Conservation (phyloP, 352 stramenopile species). For the Phytophthora parvispora region DNA sequence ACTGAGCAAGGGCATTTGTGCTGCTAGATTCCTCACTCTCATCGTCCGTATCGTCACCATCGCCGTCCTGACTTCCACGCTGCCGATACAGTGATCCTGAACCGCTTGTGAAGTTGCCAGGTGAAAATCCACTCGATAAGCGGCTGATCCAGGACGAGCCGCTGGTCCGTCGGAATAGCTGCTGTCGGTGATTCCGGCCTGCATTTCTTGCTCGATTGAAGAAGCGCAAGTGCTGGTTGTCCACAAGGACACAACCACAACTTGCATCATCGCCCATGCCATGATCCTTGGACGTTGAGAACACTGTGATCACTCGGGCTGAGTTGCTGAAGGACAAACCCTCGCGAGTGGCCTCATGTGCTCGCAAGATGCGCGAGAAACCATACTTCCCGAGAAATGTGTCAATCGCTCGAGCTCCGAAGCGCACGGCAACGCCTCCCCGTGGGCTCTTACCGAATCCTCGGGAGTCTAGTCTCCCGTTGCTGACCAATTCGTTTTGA, state of each 20-base stretch:
- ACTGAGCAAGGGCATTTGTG: not conserved
- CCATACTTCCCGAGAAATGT: slow-evolving; percentile 67
- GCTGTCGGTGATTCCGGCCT: slow-evolving; percentile 27
- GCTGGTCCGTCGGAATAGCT: slow-evolving; percentile 11
- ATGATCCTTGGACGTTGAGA: slow-evolving; percentile 83
- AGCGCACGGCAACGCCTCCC: slow-evolving; percentile 75
- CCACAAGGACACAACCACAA: slow-evolving; percentile 75
- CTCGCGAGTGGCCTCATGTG: slow-evolving; percentile 88
- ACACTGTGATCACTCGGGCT: slow-evolving; percentile 73
- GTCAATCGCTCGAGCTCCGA: slow-evolving; percentile 74
- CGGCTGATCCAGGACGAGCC: slow-evolving; percentile 17
- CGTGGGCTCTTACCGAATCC: slow-evolving; percentile 64
- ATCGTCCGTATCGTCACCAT: slow-evolving; percentile 25
- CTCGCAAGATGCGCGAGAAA: slow-evolving; percentile 75
- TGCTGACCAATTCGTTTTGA: slow-evolving; percentile 27
- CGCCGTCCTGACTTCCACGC: not conserved
- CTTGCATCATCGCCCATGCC: slow-evolving; percentile 65
- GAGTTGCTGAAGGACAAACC: slow-evolving; percentile 74
- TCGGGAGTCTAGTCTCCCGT: slow-evolving; percentile 53
- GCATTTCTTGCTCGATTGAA: slow-evolving; percentile 57
- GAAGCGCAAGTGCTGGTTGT: slow-evolving; percentile 63
- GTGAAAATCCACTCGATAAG: slow-evolving; percentile 7
- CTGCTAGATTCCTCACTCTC: slow-evolving; percentile 9
- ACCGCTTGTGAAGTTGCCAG: not conserved
- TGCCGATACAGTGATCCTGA: not conserved